Base-by-base conservation (phyloP, 2,329 filamentous ascomycete genomes). In the Pseudocercospora crystallina region DNA sequence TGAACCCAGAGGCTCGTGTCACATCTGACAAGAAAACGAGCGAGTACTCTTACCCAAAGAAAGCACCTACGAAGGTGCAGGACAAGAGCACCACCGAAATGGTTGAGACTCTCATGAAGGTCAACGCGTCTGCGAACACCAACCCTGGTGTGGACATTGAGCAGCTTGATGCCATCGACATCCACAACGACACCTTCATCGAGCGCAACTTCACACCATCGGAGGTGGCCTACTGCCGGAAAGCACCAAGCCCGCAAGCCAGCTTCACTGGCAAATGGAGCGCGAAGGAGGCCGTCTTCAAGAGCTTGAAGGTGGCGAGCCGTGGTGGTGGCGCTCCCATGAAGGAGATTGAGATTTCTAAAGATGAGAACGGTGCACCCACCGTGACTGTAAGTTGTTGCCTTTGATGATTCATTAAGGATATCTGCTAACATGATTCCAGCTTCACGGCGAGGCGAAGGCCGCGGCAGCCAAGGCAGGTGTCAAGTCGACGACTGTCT, bases 231-330 rank as follows among this genome's bases (percentile, higher is more conserved):
- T 97, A 99, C 77, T 99, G 95, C 78, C 80, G 80, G 58, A 83
- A 86, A 66, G 86, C 89, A 12, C 76, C 90, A 5, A 86, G 82
- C 67, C 88, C 90, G 1, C 89, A 90, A 68, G 89, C 91, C 60
- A 95, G 90, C 44, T 99, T 96, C 73, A 90, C 92, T 5, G 94
- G 94, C 43, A 85, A 90, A 61, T 99, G 94, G 94, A 92, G 87
- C 65, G 94, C 94, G 32, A 99, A 99, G 78, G 94, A 99, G 75
- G 94, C 94, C 26, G 91, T 99, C 1, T 99, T 99, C 81, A 99
- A 99, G 82, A 90, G 89, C 33, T 79, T 99, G 11, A 90, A 91
- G 60, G 91, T 97, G 10, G 76, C 81, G 62, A 87, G 91, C 72
- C 85, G 88, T 73, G 94, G 94, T 55, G 91, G 87, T 8, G 94